These are phyloP conservation scores for Hygrophorus pudorinus DNA, from an alignment of 768 basidiomycete species.

Conservation along the genomic window DNA sequence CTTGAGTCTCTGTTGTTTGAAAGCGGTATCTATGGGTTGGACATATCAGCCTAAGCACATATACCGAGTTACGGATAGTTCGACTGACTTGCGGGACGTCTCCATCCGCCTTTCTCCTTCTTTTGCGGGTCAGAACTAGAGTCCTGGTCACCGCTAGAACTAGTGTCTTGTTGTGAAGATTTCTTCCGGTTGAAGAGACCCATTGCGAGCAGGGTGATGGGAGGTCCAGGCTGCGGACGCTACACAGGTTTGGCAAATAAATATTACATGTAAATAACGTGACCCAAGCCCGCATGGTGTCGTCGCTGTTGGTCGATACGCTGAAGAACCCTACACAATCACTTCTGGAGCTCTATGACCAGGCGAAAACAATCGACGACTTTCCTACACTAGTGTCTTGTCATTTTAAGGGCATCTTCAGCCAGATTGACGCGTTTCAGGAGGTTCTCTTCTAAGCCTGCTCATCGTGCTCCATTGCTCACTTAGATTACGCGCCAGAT, in stretches of 20 bases:
- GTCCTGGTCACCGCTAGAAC: conserved; percentile 23
- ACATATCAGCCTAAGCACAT: conserved; percentile 9
- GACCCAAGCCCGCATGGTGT: conserved; percentile 32
- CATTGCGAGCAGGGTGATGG: conserved; percentile 23
- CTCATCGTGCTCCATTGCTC: not conserved
- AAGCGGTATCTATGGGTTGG: conserved; percentile 73
- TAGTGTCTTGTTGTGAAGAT: conserved; percentile 23
- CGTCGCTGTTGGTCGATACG: conserved; percentile 37
- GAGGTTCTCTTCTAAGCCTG: conserved; percentile 20
- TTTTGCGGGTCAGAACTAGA: conserved; percentile 37
- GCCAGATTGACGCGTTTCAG: conserved; percentile 26
- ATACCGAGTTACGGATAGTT: conserved; percentile 6
- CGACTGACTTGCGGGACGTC: conserved; percentile 63
- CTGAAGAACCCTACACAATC: conserved; percentile 37
- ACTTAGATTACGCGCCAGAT: conserved; percentile 31
- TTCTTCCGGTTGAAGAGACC: conserved; percentile 51
- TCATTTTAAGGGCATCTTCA: conserved; percentile 39
- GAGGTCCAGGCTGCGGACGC: too few species aligned
- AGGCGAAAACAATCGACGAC: conserved; percentile 16
- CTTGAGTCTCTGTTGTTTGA: conserved; percentile 98
- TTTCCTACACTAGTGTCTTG: conserved; percentile 34
- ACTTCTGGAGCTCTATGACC: conserved; percentile 38
- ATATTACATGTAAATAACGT: too few species aligned
- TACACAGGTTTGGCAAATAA: too few species aligned
- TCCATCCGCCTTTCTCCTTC: conserved; percentile 83